Conservation (phyloP, 129 eudicot species). For the Mikania micrantha region DNA sequence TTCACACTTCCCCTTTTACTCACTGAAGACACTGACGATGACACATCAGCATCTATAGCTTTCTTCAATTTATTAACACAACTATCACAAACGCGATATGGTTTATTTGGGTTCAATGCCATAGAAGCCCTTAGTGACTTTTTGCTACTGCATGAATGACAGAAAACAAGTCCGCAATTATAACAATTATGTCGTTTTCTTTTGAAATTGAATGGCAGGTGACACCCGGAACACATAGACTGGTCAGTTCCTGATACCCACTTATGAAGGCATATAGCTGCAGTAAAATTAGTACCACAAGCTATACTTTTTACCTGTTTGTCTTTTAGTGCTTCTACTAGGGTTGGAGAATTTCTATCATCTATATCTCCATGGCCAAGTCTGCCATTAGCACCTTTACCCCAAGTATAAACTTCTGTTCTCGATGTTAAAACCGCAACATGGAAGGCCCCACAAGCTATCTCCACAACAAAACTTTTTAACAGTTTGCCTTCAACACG, state of each 20-base stretch:
- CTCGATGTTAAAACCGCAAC: constrained; percentile 83
- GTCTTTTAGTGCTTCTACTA: constrained; percentile 65
- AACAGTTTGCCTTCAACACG: constrained; percentile 54
- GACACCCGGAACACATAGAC: constrained; percentile 83
- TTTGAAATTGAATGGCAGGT: constrained; percentile 66
- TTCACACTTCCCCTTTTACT: constrained; percentile 36
- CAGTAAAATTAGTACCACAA: constrained; percentile 94
- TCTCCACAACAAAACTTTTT: constrained; percentile 55
- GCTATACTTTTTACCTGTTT: constrained; percentile 81
- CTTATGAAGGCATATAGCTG: constrained; percentile 76
- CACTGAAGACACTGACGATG: constrained; percentile 30
- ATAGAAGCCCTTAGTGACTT: constrained; percentile 81
- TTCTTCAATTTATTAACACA: constrained; percentile 70
- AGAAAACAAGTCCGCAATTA: constrained; percentile 92
- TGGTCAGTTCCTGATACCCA: constrained; percentile 66
- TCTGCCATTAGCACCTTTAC: constrained; percentile 84
- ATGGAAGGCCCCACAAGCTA: constrained; percentile 92
- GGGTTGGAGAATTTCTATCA: constrained; percentile 62
- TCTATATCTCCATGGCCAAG: constrained; percentile 83
- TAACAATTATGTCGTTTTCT: constrained; percentile 93
- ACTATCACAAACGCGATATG: constrained; percentile 95
- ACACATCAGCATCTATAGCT: constrained; percentile 35
- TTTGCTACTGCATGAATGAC: constrained; percentile 77
- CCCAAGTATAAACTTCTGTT: constrained; percentile 93
- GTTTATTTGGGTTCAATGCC: constrained; percentile 79